These are phyloP conservation scores for Suillus placidus DNA, from an alignment of 768 basidiomycete genomes.

Conservation along the genomic window DNA sequence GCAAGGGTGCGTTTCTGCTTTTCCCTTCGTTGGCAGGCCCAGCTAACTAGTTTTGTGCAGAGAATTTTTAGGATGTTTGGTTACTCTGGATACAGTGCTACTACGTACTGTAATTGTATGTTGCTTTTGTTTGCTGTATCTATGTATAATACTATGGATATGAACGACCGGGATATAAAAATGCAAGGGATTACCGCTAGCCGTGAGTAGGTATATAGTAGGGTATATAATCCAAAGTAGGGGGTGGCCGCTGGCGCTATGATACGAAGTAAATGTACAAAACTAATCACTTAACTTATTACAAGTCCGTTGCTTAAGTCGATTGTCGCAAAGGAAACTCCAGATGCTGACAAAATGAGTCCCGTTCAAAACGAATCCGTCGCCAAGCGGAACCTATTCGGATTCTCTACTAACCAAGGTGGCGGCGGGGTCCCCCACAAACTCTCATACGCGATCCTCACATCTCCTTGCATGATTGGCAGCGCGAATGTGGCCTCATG, in stretches of 20 bases:
- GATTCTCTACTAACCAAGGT: slow-evolving; percentile 12
- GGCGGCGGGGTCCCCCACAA: slow-evolving; percentile 30
- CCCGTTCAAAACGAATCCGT: slow-evolving; percentile 3
- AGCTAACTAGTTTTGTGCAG: slow-evolving; percentile 12
- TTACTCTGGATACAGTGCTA: background rate
- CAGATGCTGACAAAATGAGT: background rate
- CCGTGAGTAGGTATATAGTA: background rate
- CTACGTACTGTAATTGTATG: background rate
- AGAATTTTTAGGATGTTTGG: slow-evolving; percentile 22
- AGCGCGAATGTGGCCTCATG: slow-evolving; percentile 14
- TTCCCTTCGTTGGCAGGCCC: background rate
- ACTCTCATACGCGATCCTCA: slow-evolving; percentile 22
- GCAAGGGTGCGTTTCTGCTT: slow-evolving; percentile 65
- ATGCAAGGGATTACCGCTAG: background rate
- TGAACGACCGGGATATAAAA: background rate
- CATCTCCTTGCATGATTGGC: slow-evolving; percentile 22
- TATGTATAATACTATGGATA: background rate
- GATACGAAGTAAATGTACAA: background rate
- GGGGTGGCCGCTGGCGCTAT: background rate
- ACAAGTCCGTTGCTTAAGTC: background rate
- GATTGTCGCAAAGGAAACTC: background rate
- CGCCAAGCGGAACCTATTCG: slow-evolving; percentile 7
- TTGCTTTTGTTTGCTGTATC: background rate
- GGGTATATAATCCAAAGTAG: background rate
- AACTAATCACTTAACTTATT: background rate